Evolutionary conservation across 208 protist species (phyloP).

Genomic region (Trypanosoma lewisi): DNA sequence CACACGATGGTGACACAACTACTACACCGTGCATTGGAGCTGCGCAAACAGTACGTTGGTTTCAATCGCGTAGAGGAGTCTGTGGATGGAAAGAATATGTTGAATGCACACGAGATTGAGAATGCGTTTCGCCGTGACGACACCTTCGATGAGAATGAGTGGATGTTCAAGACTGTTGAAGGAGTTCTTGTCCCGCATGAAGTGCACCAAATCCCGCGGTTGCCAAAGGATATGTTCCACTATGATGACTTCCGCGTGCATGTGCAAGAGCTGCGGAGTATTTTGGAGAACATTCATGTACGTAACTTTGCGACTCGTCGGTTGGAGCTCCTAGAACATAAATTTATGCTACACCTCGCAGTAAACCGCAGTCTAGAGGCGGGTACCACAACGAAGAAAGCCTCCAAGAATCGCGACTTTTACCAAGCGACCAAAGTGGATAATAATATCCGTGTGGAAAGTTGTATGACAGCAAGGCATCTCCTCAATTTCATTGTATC

Average conservation of each 20-base stretch:
- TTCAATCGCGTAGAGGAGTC: conserved; percentile 14
- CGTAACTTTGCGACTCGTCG: conserved; percentile 85
- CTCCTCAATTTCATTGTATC: conserved; percentile 94
- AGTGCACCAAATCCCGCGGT: conserved; percentile 86
- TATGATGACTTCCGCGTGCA: conserved; percentile 81
- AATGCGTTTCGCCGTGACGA: conserved; percentile 36
- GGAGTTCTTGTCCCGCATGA: conserved; percentile 87
- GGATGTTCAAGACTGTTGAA: conserved; percentile 90
- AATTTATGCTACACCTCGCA: conserved; percentile 90
- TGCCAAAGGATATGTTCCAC: conserved; percentile 85
- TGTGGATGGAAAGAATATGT: conserved; percentile 10
- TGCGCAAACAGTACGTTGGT: conserved; percentile 64
- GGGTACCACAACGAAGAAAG: conserved; percentile 65
- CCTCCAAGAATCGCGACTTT: conserved; percentile 92
- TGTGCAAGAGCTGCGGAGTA: conserved; percentile 65
- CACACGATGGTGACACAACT: conserved; percentile 54
- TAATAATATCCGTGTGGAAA: conserved; percentile 94
- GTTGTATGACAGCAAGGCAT: conserved; percentile 93
- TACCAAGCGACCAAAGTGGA: conserved; percentile 97
- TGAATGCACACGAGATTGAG: conserved; percentile 22
- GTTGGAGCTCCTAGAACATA: conserved; percentile 88
- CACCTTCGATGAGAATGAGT: conserved; percentile 84
- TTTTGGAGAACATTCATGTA: conserved; percentile 63
- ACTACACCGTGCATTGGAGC: conserved; percentile 72
- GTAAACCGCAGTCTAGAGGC: conserved; percentile 89